Conservation (phyloP, 495 filamentous ascomycete genomes). For the Xylaria telfairii region DNA sequence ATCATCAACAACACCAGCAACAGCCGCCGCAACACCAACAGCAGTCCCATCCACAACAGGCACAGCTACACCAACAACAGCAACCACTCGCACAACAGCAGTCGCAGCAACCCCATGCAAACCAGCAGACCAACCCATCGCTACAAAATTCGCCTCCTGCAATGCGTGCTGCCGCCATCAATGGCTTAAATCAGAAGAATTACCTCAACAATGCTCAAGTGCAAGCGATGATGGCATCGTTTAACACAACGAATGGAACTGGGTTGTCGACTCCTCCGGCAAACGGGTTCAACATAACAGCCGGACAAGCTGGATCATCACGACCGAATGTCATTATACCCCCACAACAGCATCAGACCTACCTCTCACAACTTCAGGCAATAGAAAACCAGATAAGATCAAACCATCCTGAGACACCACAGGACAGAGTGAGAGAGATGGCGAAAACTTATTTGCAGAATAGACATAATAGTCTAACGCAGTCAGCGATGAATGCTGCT, state of each 20-base stretch:
- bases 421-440: slow-evolving; percentile 45
- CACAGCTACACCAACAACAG: slow-evolving; percentile 40
- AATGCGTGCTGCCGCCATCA: slow-evolving; percentile 55
- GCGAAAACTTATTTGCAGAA: slow-evolving; percentile 34
- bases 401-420: slow-evolving; percentile 39
- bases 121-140: slow-evolving; percentile 41
- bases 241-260: slow-evolving; percentile 43
- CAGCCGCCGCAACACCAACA: slow-evolving; percentile 44
- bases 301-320: slow-evolving; percentile 45
- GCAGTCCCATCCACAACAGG: slow-evolving; percentile 38
- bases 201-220: slow-evolving; percentile 53
- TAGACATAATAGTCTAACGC: slow-evolving; percentile 48
- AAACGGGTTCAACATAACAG: slow-evolving; percentile 44
- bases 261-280: slow-evolving; percentile 50
- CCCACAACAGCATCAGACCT: slow-evolving; percentile 38
- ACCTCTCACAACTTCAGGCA: slow-evolving; percentile 51
- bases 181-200: slow-evolving; percentile 56
- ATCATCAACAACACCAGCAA: slow-evolving; percentile 48
- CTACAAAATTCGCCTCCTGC: slow-evolving; percentile 47
- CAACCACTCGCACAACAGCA: slow-evolving; percentile 46
- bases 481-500: slow-evolving; percentile 71
- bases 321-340: slow-evolving; percentile 42
- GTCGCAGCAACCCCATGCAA: slow-evolving; percentile 44
- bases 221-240: slow-evolving; percentile 51
- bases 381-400: slow-evolving; percentile 46